Evolutionary conservation across 1,284 basidiomycete species (phyloP), one percentile per base, ranked within the genome.

Genomic region (Cutaneotrichosporon cutaneum): DNA sequence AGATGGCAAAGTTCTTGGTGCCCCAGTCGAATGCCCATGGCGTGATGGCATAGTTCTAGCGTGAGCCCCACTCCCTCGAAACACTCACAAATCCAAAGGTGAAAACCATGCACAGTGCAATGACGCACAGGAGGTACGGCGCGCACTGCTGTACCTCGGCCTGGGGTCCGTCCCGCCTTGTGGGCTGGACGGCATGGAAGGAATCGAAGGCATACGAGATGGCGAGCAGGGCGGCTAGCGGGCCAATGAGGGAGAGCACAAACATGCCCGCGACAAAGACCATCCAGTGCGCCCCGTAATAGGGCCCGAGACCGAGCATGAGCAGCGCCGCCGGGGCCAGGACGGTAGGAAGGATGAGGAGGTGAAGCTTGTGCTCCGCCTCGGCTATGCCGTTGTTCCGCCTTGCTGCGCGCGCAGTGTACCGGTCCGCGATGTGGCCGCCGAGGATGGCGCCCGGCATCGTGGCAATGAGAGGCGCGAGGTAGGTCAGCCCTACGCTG

Each of bases 281-380:
- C 57, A 70, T 68, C 64, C 66, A 68, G 55, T 70, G 68, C 10
- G 60, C 62, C 30, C 61, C 44, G 45, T 66, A 70, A 35, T 60
- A 63, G 5, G 65, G 56, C 21, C 64, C 63, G 6, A 70, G 61
- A 18, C 66, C 64, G 57, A 70, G 65, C 66, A 70, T 68, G 54
- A 70, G 59, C 13, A 66, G 54, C 0, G 62, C 68, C n/a, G 62
- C n/a, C 21, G 65, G 59, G n/a, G 58, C 60, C 9, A 62, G 59
- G 22, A 61, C 39, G 0, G 55, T 56, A 1, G 64, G 64, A 5
- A 65, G 35, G 45, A 61, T 54, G 36, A 64, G 57, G 22, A 66
- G 59, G 18, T 53, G 30, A 24, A 68, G 65, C 50, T 66, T 66
- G 59, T 66, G 57, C 45, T 70, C 68, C 5, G 68, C 56, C 55